Conservation (phyloP, 371 early-diverging fungal genomes). For the Circinella minor region DNA sequence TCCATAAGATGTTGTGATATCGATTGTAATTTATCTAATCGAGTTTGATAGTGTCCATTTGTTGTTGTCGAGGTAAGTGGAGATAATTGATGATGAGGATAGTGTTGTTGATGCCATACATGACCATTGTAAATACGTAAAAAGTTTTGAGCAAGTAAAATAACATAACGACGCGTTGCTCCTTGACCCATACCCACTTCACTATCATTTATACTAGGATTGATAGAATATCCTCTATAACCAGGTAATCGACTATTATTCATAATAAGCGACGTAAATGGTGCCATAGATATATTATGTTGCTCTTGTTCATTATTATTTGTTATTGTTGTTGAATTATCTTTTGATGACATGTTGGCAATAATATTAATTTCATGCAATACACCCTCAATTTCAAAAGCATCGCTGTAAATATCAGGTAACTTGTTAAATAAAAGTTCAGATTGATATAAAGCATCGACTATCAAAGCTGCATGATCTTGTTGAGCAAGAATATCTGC, state of each 20-base stretch:
- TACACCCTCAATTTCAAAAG: conserved; percentile 69
- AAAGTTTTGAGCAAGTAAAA: conserved; percentile 35
- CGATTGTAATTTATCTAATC: conserved; percentile 8
- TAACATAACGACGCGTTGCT: conserved; percentile 35
- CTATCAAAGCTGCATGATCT: conserved; percentile 56
- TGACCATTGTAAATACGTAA: conserved; percentile 4
- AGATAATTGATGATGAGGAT: not conserved
- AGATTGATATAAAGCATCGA: conserved; percentile 58
- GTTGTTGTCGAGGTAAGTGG: not conserved
- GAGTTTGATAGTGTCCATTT: not conserved
- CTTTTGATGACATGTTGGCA: conserved; percentile 27
- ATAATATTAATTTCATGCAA: conserved; percentile 55
- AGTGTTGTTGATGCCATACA: not conserved
- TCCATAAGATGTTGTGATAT: conserved; percentile 4
- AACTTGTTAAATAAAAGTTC: conserved; percentile 58
- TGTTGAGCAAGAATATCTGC: conserved; percentile 56
- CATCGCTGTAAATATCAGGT: conserved; percentile 47
- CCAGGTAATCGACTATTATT: not conserved
- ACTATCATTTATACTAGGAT: not conserved
- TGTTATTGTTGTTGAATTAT: not conserved
- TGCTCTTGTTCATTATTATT: not conserved
- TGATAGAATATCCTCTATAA: too few species aligned
- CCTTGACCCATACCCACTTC: conserved; percentile 37
- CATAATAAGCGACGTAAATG: not conserved
- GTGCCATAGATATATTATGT: not conserved